Percentiles rank a stretch among this genome's conserved stretches.
Evolutionary conservation across 306 rosid genomes (phyloP).

Genomic region (Albizia julibrissin): DNA sequence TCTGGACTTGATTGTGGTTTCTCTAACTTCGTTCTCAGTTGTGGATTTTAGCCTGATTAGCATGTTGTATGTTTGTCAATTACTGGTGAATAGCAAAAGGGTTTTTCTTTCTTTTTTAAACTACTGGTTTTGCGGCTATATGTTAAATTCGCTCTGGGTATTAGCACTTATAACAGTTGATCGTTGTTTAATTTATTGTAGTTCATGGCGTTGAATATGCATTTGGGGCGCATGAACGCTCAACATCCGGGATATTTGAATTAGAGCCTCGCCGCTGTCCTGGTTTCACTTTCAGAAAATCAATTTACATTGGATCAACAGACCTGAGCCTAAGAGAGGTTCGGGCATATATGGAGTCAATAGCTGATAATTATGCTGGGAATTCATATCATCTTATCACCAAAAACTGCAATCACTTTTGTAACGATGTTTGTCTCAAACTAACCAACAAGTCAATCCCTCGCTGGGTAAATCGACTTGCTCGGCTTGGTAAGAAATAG

Average conservation of each 20-base stretch:
- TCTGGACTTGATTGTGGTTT: background rate
- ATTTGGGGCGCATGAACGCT: constrained; percentile 90
- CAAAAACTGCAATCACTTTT: constrained; percentile 93
- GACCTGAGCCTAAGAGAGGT: constrained; percentile 71
- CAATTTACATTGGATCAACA: constrained; percentile 76
- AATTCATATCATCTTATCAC: constrained; percentile 85
- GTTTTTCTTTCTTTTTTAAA: background rate
- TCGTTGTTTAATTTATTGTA: constrained; percentile 25
- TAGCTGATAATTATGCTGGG: constrained; percentile 78
- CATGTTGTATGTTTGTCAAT: constrained; percentile 2
- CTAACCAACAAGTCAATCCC: constrained; percentile 79
- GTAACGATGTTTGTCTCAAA: constrained; percentile 68
- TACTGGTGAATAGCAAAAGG: background rate
- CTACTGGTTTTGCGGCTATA: background rate
- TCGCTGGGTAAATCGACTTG: constrained; percentile 95
- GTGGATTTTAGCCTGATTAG: background rate
- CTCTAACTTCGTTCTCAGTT: constrained; percentile 2
- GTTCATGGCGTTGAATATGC: constrained; percentile 93
- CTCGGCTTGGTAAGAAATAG: constrained; percentile 74
- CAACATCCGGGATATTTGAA: constrained; percentile 84
- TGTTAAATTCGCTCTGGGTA: background rate
- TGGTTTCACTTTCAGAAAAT: constrained; percentile 89
- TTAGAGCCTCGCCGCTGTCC: constrained; percentile 91
- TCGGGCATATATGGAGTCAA: constrained; percentile 71
- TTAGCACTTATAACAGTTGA: background rate